These are phyloP conservation scores for Crithidia sp. DNA, from an alignment of 208 protist genomes.

Conservation along the genomic window DNA sequence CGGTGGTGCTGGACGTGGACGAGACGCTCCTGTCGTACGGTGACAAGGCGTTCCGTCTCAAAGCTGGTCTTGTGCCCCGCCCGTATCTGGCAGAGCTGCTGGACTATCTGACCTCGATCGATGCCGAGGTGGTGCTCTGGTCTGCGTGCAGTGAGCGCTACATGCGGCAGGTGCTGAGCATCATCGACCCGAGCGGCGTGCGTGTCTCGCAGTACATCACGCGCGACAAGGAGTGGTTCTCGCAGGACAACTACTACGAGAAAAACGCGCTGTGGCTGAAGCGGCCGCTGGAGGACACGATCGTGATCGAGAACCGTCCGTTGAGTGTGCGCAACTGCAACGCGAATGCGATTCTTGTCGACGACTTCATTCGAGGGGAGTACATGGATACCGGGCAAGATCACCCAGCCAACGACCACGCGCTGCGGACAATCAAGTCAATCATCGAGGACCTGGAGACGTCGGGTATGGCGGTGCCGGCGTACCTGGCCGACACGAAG, in stretches of 20 bases:
- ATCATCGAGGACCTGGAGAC: conserved; percentile 82
- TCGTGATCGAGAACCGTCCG: conserved; percentile 88
- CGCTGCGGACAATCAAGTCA: conserved; percentile 64
- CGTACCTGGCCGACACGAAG: conserved; percentile 75
- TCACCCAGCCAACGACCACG: conserved; percentile 79
- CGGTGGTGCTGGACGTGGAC: conserved; percentile 89
- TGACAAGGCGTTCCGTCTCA: conserved; percentile 90
- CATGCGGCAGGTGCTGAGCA: conserved; percentile 83
- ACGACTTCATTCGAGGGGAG: conserved; percentile 91
- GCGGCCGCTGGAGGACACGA: conserved; percentile 74
- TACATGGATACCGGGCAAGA: conserved; percentile 91
- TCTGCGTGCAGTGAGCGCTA: conserved; percentile 86
- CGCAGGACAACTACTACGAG: conserved; percentile 87
- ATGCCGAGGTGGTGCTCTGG: conserved; percentile 92
- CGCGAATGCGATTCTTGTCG: conserved; percentile 85
- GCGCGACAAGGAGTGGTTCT: conserved; percentile 74
- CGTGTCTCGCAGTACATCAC: conserved; percentile 84
- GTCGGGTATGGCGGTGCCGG: conserved; percentile 59
- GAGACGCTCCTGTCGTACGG: conserved; percentile 91
- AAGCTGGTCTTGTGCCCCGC: conserved; percentile 77
- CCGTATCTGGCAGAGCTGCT: conserved; percentile 88
- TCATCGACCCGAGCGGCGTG: conserved; percentile 83
- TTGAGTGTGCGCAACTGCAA: conserved; percentile 88
- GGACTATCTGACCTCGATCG: conserved; percentile 85
- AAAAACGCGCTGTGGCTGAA: conserved; percentile 90